Evolutionary conservation across 345 rosid species (phyloP).

Genomic region (Triadica sebifera): DNA sequence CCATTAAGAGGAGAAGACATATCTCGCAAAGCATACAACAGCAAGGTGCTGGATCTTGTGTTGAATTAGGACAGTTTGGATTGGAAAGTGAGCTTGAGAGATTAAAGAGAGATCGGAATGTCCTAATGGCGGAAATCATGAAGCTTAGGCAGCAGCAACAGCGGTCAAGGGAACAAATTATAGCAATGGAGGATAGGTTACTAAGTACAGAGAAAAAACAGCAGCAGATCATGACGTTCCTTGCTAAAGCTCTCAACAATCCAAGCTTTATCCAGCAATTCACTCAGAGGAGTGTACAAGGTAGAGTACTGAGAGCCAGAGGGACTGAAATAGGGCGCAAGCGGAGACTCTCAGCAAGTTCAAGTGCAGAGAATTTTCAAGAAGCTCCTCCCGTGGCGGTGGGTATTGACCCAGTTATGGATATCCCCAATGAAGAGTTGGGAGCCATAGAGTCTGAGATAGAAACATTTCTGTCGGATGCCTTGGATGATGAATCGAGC

Average conservation of each 20-base stretch:
- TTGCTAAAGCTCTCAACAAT: conserved; percentile 60
- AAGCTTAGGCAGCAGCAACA: conserved; percentile 70
- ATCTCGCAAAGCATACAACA: conserved; percentile 34
- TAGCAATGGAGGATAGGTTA: conserved; percentile 54
- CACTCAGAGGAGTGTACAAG: conserved; percentile 33
- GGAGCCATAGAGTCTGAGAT: conserved; percentile 39
- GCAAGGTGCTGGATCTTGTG: conserved; percentile 49
- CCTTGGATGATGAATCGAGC: conserved; percentile 49
- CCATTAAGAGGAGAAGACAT: conserved; percentile 67
- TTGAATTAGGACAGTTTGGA: conserved; percentile 71
- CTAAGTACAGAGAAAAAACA: conserved; percentile 59
- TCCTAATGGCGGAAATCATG: conserved; percentile 56
- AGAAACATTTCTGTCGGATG: conserved; percentile 46
- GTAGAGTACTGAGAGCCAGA: conserved; percentile 32
- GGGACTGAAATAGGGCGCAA: conserved; percentile 51
- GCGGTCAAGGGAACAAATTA: conserved; percentile 45
- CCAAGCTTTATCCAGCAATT: conserved; percentile 54
- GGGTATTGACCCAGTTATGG: conserved; percentile 18
- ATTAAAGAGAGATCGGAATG: conserved; percentile 52
- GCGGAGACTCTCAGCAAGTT: conserved; percentile 51
- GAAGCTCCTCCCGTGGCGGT: conserved; percentile 19
- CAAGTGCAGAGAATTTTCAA: conserved; percentile 46
- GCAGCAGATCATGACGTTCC: conserved; percentile 69
- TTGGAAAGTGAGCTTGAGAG: conserved; percentile 59
- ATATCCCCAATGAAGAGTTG: conserved; percentile 19